Evolutionary conservation across 768 basidiomycete species (phyloP).

Genomic region (Ephemerocybe angulata): DNA sequence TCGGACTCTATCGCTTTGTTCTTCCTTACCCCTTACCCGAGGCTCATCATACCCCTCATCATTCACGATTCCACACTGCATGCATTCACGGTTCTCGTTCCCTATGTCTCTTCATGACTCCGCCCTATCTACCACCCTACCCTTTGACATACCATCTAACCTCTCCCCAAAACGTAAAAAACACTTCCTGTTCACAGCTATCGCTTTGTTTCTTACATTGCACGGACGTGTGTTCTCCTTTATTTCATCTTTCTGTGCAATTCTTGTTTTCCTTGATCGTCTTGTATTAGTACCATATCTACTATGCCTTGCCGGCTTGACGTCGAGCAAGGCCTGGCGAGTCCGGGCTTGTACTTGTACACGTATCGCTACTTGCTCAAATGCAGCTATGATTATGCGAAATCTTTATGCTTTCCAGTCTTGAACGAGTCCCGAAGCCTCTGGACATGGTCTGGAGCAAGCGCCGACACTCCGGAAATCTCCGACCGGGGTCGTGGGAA

Average conservation of each 20-base stretch:
- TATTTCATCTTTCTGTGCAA: slow-evolving; percentile 3
- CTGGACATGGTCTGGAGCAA: neutral
- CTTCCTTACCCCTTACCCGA: neutral
- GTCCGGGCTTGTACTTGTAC: slow-evolving; percentile 8
- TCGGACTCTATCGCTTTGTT: slow-evolving; percentile 7
- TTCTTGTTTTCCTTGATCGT: neutral
- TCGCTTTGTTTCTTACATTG: slow-evolving; percentile 5
- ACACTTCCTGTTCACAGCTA: neutral
- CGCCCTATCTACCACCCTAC: neutral
- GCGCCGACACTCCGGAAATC: slow-evolving; percentile 26
- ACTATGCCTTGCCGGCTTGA: slow-evolving; percentile 28
- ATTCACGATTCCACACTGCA: slow-evolving; percentile 6
- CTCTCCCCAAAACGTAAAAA: neutral
- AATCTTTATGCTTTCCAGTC: too few species aligned
- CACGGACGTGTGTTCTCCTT: slow-evolving; percentile 15
- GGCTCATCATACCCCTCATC: neutral
- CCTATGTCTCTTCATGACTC: neutral
- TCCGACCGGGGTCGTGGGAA: slow-evolving; percentile 23
- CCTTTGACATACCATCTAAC: neutral
- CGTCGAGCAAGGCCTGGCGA: slow-evolving; percentile 14
- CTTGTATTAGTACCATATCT: slow-evolving; percentile 5
- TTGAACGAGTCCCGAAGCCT: neutral
- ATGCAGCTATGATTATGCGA: too few species aligned
- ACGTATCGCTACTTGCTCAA: slow-evolving; percentile 26
- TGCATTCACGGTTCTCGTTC: neutral